A percentile compares a stretch with the other conserved stretches of the same genome.
These are phyloP conservation scores for Botrytis deweyae DNA, from an alignment of 2,329 filamentous ascomycete species.

Conservation along the genomic window DNA sequence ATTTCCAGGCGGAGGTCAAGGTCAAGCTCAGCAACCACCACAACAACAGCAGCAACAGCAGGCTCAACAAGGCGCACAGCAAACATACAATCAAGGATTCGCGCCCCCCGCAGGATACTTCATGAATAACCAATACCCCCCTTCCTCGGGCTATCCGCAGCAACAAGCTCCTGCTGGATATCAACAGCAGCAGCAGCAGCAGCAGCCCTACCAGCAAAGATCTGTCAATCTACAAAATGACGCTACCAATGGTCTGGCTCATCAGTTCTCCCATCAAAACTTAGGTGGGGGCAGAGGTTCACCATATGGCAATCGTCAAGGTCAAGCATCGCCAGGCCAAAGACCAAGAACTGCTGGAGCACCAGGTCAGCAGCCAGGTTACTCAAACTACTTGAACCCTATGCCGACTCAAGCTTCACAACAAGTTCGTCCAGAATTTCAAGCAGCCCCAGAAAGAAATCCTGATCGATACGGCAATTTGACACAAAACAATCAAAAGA, in stretches of 20 bases:
- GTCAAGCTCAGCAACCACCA: slow-evolving; percentile 39
- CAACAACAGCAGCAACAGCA: slow-evolving; percentile 41
- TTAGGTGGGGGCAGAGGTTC: slow-evolving; percentile 71
- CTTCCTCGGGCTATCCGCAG: slow-evolving; percentile 46
- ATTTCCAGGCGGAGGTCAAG: slow-evolving; percentile 37
- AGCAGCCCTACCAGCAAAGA: slow-evolving; percentile 47
- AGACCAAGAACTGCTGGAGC: slow-evolving; percentile 83
- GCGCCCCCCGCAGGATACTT: slow-evolving; percentile 55
- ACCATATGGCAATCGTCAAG: slow-evolving; percentile 66
- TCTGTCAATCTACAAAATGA: slow-evolving; percentile 67
- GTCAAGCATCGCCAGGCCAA: slow-evolving; percentile 60
- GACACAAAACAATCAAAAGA: slow-evolving; percentile 69
- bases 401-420: slow-evolving; percentile 59
- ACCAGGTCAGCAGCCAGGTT: slow-evolving; percentile 57
- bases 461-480: slow-evolving; percentile 72
- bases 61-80: slow-evolving; percentile 43
- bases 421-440: slow-evolving; percentile 66
- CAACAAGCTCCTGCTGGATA: slow-evolving; percentile 52
- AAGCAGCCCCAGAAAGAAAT: slow-evolving; percentile 79
- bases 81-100: slow-evolving; percentile 48
- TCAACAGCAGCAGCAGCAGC: slow-evolving; percentile 49
- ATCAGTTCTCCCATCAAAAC: slow-evolving; percentile 97
- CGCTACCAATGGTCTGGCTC: slow-evolving; percentile 84
- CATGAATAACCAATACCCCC: slow-evolving; percentile 51
- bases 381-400: slow-evolving; percentile 66